A percentile compares a stretch with the other conserved stretches of the same genome.
Conservation (phyloP, 2,329 filamentous ascomycete species). For the Fusarium sp. region DNA sequence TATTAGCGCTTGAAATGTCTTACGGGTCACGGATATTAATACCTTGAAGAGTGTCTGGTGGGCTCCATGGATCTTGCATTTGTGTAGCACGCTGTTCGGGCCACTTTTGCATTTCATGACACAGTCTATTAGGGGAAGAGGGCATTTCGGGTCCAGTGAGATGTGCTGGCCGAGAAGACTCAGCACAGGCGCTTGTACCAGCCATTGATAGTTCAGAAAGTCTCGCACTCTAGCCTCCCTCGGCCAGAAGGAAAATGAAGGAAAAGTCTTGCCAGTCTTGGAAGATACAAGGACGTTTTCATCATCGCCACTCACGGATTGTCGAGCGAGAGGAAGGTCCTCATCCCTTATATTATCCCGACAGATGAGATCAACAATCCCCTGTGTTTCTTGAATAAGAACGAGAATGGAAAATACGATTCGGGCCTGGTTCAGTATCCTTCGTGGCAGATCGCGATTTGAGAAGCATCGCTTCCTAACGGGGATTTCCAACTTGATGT, state of each 20-base stretch:
- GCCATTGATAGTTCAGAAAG: slow-evolving; percentile 25
- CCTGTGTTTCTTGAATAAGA: slow-evolving; percentile 2
- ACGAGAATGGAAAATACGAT: slow-evolving; percentile 21
- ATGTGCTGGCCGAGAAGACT: neutral
- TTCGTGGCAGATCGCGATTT: neutral
- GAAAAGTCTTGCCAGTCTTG: neutral
- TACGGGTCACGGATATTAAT: neutral
- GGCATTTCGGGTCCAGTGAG: neutral
- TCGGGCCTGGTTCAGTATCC: neutral
- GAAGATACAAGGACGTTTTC: neutral
- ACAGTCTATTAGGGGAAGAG: neutral
- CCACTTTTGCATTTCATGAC: neutral
- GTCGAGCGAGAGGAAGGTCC: slow-evolving; percentile 18
- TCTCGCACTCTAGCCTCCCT: neutral
- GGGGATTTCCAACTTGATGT: neutral
- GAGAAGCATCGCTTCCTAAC: neutral
- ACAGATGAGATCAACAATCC: neutral
- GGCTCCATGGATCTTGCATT: neutral
- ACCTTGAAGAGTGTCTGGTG: slow-evolving; percentile 8
- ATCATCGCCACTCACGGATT: neutral
- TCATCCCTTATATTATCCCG: slow-evolving; percentile 7
- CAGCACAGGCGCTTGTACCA: slow-evolving; percentile 23
- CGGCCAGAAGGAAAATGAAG: neutral
- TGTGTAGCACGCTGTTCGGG: neutral
- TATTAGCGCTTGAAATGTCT: neutral